These are phyloP conservation scores for Abortiporus biennis DNA, from an alignment of 1,284 basidiomycete species.

Conservation along the genomic window DNA sequence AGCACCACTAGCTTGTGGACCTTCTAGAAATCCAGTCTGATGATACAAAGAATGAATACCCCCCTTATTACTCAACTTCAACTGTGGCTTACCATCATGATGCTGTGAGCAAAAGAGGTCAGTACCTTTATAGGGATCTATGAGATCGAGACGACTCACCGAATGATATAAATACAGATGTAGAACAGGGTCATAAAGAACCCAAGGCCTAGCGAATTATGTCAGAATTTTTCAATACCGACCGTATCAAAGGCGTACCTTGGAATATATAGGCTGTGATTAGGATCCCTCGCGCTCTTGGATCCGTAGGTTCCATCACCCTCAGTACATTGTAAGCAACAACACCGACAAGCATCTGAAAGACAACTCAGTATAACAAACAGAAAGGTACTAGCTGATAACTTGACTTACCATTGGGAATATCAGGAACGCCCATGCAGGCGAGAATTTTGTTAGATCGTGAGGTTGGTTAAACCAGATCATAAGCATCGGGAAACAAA, in stretches of 20 bases:
- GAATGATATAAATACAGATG: constrained; percentile 43
- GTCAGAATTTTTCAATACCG: not conserved
- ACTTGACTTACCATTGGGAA: constrained; percentile 34
- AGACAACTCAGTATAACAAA: constrained; percentile 6
- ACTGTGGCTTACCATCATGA: constrained; percentile 30
- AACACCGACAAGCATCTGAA: constrained; percentile 42
- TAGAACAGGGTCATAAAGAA: constrained; percentile 50
- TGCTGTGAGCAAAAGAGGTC: constrained; percentile 18
- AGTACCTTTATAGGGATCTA: constrained; percentile 4
- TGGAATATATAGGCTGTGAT: constrained; percentile 43
- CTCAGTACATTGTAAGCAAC: constrained; percentile 38
- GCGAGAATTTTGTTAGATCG: constrained; percentile 36
- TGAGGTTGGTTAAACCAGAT: constrained; percentile 45
- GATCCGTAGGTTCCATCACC: constrained; percentile 29
- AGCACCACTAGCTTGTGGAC: constrained; percentile 42
- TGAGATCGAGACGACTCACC: constrained; percentile 26
- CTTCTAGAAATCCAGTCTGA: constrained; percentile 43
- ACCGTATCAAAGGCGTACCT: constrained; percentile 20
- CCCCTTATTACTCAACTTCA: not conserved
- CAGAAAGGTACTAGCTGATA: constrained; percentile 2
- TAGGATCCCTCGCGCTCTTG: constrained; percentile 33
- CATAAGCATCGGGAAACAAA: constrained; percentile 42
- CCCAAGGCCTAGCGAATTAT: constrained; percentile 31
- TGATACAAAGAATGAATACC: not conserved
- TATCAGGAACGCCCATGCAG: constrained; percentile 42